A percentile compares a stretch with the other conserved stretches of the same genome.
These are phyloP conservation scores for Acer campestre DNA, from an alignment of 345 rosid species.

Conservation along the genomic window DNA sequence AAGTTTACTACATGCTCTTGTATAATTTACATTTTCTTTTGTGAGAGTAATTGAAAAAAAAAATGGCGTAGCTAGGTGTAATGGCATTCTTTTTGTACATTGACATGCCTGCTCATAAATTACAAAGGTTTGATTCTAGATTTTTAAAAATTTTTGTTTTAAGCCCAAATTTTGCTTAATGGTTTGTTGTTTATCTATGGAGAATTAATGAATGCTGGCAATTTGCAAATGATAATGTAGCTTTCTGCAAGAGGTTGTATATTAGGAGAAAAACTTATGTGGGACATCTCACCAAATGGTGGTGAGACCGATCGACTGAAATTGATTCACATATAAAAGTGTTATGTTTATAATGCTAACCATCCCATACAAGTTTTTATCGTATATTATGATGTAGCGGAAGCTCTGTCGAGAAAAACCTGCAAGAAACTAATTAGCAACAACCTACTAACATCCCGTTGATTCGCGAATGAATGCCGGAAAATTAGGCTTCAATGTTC, in stretches of 20 bases:
- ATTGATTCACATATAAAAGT: too few relatives aligned
- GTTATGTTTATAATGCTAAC: too few relatives aligned
- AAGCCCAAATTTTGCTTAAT: neutral
- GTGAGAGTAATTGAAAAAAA: neutral
- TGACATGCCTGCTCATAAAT: neutral
- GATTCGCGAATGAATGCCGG: too few relatives aligned
- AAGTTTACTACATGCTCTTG: neutral
- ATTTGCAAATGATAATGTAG: neutral
- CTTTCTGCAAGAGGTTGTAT: neutral
- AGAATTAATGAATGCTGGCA: neutral
- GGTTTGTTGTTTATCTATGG: neutral
- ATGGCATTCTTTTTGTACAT: neutral
- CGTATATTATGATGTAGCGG: too few relatives aligned
- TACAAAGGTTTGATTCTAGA: neutral
- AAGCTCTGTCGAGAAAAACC: too few relatives aligned
- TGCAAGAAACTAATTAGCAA: too few relatives aligned
- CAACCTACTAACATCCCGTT: too few relatives aligned
- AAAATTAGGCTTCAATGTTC: too few relatives aligned
- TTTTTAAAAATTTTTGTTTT: neutral
- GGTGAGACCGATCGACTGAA: too few relatives aligned
- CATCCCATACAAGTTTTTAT: too few relatives aligned
- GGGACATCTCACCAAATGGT: too few relatives aligned
- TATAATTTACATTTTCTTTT: neutral
- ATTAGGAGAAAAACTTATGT: too few relatives aligned
- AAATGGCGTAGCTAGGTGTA: neutral